These are phyloP conservation scores for Cinnamomum micranthum DNA, from an alignment of 164 flowering plant genomes.

Conservation along the genomic window DNA sequence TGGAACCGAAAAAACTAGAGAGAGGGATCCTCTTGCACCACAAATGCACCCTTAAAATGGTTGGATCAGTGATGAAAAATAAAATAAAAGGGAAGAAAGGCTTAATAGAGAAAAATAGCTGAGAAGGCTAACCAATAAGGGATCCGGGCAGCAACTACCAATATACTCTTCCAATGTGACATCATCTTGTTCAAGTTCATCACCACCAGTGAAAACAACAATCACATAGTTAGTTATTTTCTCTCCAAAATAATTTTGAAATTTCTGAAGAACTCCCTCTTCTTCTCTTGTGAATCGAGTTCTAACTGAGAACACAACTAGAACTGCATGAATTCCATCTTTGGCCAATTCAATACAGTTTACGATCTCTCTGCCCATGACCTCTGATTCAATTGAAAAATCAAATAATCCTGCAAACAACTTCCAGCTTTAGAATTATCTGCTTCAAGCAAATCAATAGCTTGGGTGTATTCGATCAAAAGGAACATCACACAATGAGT, in stretches of 20 bases:
- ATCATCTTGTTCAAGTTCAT: slow-evolving; percentile 69
- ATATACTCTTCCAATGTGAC: slow-evolving; percentile 68
- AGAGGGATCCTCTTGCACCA: too few relatives aligned
- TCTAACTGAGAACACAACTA: slow-evolving; percentile 47
- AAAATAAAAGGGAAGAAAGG: background rate
- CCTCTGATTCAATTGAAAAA: slow-evolving; percentile 47
- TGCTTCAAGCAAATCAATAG: background rate
- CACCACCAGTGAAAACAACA: slow-evolving; percentile 86
- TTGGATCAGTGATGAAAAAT: too few relatives aligned
- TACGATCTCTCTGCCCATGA: slow-evolving; percentile 65
- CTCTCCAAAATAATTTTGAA: slow-evolving; percentile 61
- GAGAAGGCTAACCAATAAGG: slow-evolving; percentile 47
- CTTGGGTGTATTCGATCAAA: too few relatives aligned
- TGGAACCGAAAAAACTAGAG: too few relatives aligned
- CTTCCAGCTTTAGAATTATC: too few relatives aligned
- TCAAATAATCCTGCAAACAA: slow-evolving; percentile 72
- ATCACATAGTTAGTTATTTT: slow-evolving; percentile 75
- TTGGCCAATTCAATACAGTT: slow-evolving; percentile 75
- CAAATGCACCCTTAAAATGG: too few relatives aligned
- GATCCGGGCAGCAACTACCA: slow-evolving; percentile 57
- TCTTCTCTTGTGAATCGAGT: slow-evolving; percentile 73
- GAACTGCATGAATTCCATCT: slow-evolving; percentile 89
- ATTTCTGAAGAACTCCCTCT: slow-evolving; percentile 57
- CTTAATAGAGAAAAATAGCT: background rate
- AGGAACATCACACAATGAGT: too few relatives aligned